Conservation (phyloP, 108 stramenopile genomes). For the Skeletonema menzelii region DNA sequence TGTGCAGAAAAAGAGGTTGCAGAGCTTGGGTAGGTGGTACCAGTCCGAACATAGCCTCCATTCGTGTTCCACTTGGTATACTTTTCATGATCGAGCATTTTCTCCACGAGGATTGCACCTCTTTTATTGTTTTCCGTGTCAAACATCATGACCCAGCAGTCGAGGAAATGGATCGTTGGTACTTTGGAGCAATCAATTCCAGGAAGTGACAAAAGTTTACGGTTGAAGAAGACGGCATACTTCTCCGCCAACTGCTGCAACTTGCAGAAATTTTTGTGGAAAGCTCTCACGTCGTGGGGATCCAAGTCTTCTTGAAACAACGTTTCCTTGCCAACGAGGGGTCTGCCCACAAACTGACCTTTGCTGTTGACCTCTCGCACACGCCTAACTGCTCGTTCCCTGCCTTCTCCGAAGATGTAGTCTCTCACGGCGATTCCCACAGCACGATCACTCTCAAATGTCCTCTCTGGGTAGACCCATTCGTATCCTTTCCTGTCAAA, state of each 20-base stretch:
- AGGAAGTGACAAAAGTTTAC: constrained; percentile 20
- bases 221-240: constrained; percentile 14
- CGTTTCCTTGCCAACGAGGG: constrained; percentile 60
- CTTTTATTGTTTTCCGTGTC: not conserved
- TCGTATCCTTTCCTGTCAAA: constrained; percentile 11
- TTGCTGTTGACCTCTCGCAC: constrained; percentile 36
- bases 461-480: not conserved
- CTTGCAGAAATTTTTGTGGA: constrained; percentile 40
- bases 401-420: constrained; percentile 48
- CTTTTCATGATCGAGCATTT: constrained; percentile 33
- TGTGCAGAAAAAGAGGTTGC: not conserved
- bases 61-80: constrained; percentile 54
- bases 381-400: constrained; percentile 49
- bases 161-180: constrained; percentile 38
- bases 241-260: constrained; percentile 25
- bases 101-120: constrained; percentile 41
- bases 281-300: constrained; percentile 3
- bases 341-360: constrained; percentile 33
- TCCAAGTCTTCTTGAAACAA: constrained; percentile 30
- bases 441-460: not conserved
- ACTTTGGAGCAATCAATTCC: constrained; percentile 6
- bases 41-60: constrained; percentile 25
- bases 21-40: not conserved
- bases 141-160: constrained; percentile 49
- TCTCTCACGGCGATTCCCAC: constrained; percentile 31